Evolutionary conservation across 2,329 filamentous ascomycete species (phyloP).

Genomic region (Diplocarpon mali): DNA sequence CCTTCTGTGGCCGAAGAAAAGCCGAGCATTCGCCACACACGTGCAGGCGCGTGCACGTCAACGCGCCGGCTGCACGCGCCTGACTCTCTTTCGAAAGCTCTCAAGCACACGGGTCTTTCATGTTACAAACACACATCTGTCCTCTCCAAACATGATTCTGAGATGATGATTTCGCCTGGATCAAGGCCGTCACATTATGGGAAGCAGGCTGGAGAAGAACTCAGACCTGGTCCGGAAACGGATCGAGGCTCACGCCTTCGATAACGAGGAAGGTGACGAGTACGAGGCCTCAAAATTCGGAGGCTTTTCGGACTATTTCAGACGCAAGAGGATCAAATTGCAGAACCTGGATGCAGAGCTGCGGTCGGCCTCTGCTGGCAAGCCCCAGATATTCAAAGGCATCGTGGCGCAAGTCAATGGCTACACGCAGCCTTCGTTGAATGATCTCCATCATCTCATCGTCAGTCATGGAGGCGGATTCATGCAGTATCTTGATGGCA

Average conservation of each 20-base stretch:
- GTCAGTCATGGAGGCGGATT: conserved; percentile 92
- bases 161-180: background rate
- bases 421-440: conserved; percentile 88
- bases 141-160: background rate
- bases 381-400: conserved; percentile 79
- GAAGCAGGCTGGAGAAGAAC: conserved; percentile 50
- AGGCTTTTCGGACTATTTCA: conserved; percentile 84
- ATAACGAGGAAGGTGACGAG: conserved; percentile 78
- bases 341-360: conserved; percentile 86
- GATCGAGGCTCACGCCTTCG: conserved; percentile 58
- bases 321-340: conserved; percentile 92
- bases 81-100: background rate
- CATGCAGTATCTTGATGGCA: conserved; percentile 86
- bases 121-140: background rate
- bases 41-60: background rate
- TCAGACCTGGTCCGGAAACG: conserved; percentile 51
- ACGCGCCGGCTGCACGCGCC: background rate
- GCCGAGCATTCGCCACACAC: background rate
- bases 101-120: background rate
- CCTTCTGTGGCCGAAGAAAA: background rate
- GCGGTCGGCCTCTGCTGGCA: conserved; percentile 55
- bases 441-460: conserved; percentile 77
- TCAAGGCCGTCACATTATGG: conserved; percentile 33
- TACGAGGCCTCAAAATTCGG: conserved; percentile 81
- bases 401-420: conserved; percentile 88